Base-by-base conservation (phyloP, 177 flowering plant genomes). In the Telopea speciosissima region DNA sequence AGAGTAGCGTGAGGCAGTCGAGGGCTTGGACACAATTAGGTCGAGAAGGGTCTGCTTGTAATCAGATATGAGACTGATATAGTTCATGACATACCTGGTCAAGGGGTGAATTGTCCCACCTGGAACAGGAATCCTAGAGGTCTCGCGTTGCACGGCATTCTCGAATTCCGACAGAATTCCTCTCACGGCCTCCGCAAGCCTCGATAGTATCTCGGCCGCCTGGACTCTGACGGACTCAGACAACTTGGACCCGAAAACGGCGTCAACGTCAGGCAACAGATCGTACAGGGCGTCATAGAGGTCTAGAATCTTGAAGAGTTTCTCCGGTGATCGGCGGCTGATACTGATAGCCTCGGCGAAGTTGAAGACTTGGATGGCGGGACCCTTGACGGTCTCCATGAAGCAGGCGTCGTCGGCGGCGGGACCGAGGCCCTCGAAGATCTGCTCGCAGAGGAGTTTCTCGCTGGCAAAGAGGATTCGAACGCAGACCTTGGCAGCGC, bases 81-180 rank as follows among this genome's bases (percentile, higher is more conserved):
- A 92, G 67, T 95, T 95, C 98, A 95, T 91, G 68, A 93, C 97
- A 73, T 92, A 95, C 78, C 99, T 81, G n/a, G 99, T 92, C 75
- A 95, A 73, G 0, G 99, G 99, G 71, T 95, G 99, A 68, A 95
- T 79, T 0, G 97, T 90, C 22, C 97, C 97, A 0, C 97, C 97
- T 1, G 93, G 97, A 3, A 94, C 91, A 0, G 90, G 90, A 40
- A 83, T 80, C 75, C 33, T 79, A 0, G 97, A 90, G 0, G 89
- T 88, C 73, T 95, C 99, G 0, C 86, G 80, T 40, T 88, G 85
- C 67, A 95, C 92, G 0, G 89, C 92, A 68, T 81, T 90, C 84
- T 95, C 99, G 72, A 95, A 90, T 72, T 92, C 99, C 5, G 91
- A 86, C 10, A 95, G 62, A 19, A 85, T 90, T 72, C 99, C 96